These are phyloP conservation scores for Colletotrichum sp. DNA, from an alignment of 2,329 filamentous ascomycete species.

Conservation along the genomic window DNA sequence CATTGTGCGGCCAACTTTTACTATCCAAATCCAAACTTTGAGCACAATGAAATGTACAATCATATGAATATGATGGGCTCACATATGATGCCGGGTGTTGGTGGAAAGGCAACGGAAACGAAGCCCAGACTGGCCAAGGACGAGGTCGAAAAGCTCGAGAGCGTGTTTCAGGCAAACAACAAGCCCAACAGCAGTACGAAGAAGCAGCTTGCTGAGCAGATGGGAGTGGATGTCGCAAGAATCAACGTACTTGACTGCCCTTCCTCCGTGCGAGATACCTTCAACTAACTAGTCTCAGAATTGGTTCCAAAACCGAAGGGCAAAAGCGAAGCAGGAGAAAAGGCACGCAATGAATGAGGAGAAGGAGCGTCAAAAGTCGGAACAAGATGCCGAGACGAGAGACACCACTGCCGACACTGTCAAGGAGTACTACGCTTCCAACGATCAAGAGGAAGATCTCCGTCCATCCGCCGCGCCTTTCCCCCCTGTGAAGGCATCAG, in stretches of 20 bases:
- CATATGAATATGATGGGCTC: conserved; percentile 22
- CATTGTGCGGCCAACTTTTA: conserved; percentile 1
- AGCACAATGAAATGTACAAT: neutral
- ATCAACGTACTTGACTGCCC: conserved; percentile 57
- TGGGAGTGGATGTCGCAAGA: conserved; percentile 67
- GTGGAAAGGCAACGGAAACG: conserved; percentile 45
- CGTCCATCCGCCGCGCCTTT: conserved; percentile 43
- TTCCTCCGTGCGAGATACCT: neutral
- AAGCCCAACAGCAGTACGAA: conserved; percentile 69
- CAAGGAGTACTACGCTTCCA: conserved; percentile 37
- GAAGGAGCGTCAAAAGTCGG: conserved; percentile 39
- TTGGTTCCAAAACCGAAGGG: conserved; percentile 72
- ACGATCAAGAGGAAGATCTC: conserved; percentile 37
- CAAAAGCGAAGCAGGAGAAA: conserved; percentile 69
- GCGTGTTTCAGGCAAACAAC: conserved; percentile 67
- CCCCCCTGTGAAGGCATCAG: conserved; percentile 7
- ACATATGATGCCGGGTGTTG: neutral
- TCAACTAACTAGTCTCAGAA: conserved; percentile 53
- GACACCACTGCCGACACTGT: conserved; percentile 31
- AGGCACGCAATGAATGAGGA: conserved; percentile 53
- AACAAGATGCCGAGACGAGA: conserved; percentile 42
- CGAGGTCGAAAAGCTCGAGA: conserved; percentile 64
- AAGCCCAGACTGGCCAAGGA: conserved; percentile 63
- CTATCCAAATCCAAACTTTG: conserved; percentile 15
- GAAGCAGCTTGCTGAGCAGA: conserved; percentile 64